These are phyloP conservation scores for Lunasporangiospora selenospora DNA, from an alignment of 192 early-diverging fungal genomes.

Conservation along the genomic window DNA sequence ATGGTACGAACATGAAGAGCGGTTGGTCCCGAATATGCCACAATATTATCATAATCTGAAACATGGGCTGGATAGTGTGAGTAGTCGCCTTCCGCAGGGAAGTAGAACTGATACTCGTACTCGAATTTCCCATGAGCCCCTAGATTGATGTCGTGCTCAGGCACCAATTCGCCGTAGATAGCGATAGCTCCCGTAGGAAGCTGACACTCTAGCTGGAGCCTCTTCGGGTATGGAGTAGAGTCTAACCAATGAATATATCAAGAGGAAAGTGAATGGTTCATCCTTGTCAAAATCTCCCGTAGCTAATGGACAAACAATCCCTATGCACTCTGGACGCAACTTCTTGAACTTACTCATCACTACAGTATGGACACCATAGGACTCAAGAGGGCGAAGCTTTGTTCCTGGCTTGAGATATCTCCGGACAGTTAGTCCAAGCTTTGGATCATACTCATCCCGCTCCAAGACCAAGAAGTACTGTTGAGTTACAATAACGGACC, in stretches of 20 bases:
- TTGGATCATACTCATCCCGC: conserved; percentile 12
- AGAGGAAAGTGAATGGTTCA: no score
- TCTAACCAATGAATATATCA: conserved; percentile 23
- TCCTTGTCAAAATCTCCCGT: no score
- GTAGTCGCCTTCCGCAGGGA: conserved; percentile 54
- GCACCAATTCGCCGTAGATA: conserved; percentile 6
- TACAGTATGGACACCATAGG: conserved; percentile 36
- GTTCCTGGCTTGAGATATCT: conserved; percentile 16
- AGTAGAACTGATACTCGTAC: conserved; percentile 51
- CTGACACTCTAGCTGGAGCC: conserved; percentile 50
- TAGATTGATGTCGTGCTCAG: conserved; percentile 23
- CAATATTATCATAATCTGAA: conserved; percentile 32
- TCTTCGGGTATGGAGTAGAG: conserved; percentile 42
- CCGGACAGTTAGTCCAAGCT: conserved; percentile 17
- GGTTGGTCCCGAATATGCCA: conserved; percentile 22
- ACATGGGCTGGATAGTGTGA: conserved; percentile 45
- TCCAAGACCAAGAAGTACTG: conserved; percentile 20
- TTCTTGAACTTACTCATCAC: conserved; percentile 46
- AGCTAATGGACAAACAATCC: no score
- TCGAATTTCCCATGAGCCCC: conserved; percentile 30
- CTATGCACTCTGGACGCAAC: no score
- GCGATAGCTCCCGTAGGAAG: conserved; percentile 52
- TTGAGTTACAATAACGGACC: conserved; percentile 26
- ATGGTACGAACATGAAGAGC: conserved; percentile 21
- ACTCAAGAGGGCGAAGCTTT: conserved; percentile 9